These are phyloP conservation scores for Pythium brachiatum DNA, from an alignment of 352 stramenopile genomes.

Conservation along the genomic window DNA sequence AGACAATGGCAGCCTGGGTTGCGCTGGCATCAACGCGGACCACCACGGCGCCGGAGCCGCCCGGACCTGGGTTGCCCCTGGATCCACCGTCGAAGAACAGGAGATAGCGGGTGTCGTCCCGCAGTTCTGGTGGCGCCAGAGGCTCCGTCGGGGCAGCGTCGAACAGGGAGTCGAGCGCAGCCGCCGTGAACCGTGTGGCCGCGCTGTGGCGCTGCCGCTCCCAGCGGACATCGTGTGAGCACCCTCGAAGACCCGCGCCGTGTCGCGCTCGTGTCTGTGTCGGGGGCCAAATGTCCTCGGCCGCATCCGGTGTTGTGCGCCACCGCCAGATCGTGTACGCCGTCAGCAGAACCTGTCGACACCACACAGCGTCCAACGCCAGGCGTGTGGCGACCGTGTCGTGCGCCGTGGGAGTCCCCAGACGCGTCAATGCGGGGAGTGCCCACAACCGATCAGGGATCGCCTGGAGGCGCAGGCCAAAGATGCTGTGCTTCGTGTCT, in stretches of 20 bases:
- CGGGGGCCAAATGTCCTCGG: neutral
- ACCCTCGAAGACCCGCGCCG: neutral
- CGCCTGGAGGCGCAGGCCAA: no score
- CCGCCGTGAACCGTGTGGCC: neutral
- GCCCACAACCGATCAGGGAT: neutral
- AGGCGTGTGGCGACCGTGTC: neutral
- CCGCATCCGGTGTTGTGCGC: neutral
- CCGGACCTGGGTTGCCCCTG: no score
- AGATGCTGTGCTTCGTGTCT: no score
- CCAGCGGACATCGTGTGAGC: neutral
- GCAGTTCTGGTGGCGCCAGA: neutral
- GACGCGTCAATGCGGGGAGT: neutral
- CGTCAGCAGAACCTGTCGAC: neutral
- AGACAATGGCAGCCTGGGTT: neutral
- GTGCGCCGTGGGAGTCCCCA: neutral
- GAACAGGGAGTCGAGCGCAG: neutral
- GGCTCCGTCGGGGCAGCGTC: neutral
- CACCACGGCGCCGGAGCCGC: neutral
- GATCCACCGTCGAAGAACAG: conserved; percentile 10
- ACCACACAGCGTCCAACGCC: neutral
- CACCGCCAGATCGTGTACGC: neutral
- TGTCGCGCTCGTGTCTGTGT: neutral
- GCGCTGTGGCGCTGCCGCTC: neutral
- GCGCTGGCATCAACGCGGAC: neutral
- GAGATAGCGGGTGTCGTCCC: neutral